A percentile compares a stretch with the other conserved stretches of the same genome.
phyloP scores from a whole-genome alignment of 805 yeast species.

The Yarrowia sp. region DNA sequence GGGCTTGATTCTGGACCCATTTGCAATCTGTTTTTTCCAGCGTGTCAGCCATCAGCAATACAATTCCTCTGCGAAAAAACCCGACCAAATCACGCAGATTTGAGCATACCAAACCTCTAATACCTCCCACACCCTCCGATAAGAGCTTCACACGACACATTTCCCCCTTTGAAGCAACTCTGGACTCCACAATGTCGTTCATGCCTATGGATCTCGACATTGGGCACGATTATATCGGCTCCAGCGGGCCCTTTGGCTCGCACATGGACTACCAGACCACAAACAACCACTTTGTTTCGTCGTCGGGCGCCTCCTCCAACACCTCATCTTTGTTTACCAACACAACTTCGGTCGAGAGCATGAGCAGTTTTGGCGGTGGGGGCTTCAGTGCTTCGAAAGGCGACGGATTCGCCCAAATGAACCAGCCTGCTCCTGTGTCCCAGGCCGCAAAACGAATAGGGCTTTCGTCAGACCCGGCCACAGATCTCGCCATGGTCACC shows the following conservation, averaged over 20 bases:
- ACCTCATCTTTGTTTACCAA: slow-evolving; percentile 20
- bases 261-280: slow-evolving; percentile 9
- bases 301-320: slow-evolving; percentile 25
- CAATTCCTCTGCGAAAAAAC: no score
- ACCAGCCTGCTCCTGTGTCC: not conserved
- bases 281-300: slow-evolving; percentile 10
- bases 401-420: not conserved
- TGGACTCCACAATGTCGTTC: slow-evolving; percentile 10
- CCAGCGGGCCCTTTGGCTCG: not conserved
- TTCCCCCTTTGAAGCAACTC: not conserved
- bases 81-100: not conserved
- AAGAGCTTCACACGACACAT: slow-evolving; percentile 5
- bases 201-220: slow-evolving; percentile 36
- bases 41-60: not conserved
- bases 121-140: not conserved
- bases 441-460: not conserved
- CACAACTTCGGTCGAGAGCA: slow-evolving; percentile 25
- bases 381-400: not conserved
- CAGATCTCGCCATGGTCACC: slow-evolving; percentile 29
- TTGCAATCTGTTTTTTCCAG: not conserved
- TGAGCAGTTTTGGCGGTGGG: slow-evolving; percentile 21
- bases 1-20: not conserved
- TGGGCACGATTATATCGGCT: slow-evolving; percentile 15
- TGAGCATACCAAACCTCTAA: not conserved
- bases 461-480: slow-evolving; percentile 5